Evolutionary conservation across 2,329 filamentous ascomycete genomes (phyloP), one percentile per base, ranked within the genome.

Genomic region (Xylariaceae sp.): DNA sequence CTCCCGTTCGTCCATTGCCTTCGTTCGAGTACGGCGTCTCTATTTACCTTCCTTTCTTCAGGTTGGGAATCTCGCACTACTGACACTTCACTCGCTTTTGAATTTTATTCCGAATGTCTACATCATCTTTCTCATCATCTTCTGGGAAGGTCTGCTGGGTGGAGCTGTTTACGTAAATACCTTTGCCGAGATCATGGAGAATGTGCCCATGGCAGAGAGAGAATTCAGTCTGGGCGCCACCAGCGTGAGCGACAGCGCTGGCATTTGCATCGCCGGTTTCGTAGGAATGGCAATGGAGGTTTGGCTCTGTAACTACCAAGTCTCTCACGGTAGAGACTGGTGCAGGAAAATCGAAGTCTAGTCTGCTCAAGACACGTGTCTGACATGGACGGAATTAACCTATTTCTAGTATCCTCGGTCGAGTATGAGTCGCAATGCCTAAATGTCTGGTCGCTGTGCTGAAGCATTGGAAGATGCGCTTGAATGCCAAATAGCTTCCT

Each of bases 161-260:
- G 94, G 94, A 0, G 78, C 90, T 3, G 94, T 97, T 0, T 99
- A 99, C 63, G 92, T 97, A 54, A 96, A 93, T 64, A 96, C 92
- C 0, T 99, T 97, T 70, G 90, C 92, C 0, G 89, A 95, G 67
- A 97, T 99, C 56, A 87, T 90, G 68, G 90, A 97, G 63, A 84
- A 86, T 6, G 85, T 97, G 1, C 83, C 85, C 0, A 75, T 79
- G 5, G 81, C 84, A 31, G 91, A 97, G 48, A 81, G 93, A 6
- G 94, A 99, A 71, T 97, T 97, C 66, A 95, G 90, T 54, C 74
- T 99, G 1, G 86, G 89, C 0, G 93, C 92, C 0, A 94, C 91
- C 2, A 95, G 88, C 22, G 93, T 97, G 39, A 96, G 90, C 66
- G 94, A 97, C 68, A 94, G 89, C 39, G 92, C 76, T 0, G 93